phyloP scores from a whole-genome alignment of 345 rosid species.

The Pistacia atlantica region DNA sequence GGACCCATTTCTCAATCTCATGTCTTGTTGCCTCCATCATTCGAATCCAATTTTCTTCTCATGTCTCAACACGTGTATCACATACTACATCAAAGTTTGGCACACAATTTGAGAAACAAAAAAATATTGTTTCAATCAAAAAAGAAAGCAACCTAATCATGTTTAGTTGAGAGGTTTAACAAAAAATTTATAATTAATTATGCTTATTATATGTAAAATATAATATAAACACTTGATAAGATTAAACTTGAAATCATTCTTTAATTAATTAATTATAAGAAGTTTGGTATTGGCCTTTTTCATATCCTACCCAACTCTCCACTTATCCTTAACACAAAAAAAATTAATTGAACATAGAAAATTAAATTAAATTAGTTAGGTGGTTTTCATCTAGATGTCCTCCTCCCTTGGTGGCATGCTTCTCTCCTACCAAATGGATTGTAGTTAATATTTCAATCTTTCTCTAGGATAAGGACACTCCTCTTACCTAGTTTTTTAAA shows the following conservation, averaged over 20 bases:
- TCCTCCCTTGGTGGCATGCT: slow-evolving; percentile 12
- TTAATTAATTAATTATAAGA: slow-evolving; percentile 8
- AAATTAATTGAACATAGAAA: not conserved
- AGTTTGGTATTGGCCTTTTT: slow-evolving; percentile 21
- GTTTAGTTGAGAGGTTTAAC: not conserved
- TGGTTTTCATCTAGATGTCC: slow-evolving; percentile 24
- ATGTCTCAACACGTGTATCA: slow-evolving; percentile 17
- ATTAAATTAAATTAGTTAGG: slow-evolving; percentile 20
- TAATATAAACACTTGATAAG: too few relatives aligned
- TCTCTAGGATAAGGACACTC: not conserved
- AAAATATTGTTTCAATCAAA: not conserved
- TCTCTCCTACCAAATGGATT: slow-evolving; percentile 22
- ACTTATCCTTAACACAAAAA: slow-evolving; percentile 8
- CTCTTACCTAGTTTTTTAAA: not conserved
- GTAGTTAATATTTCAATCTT: not conserved
- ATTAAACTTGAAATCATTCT: too few relatives aligned
- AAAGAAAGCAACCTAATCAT: slow-evolving; percentile 4
- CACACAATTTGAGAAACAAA: not conserved
- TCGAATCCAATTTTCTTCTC: not conserved
- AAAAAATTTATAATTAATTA: too few relatives aligned
- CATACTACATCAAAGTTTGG: slow-evolving; percentile 1
- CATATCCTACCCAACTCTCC: slow-evolving; percentile 32
- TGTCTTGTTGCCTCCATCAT: slow-evolving; percentile 2
- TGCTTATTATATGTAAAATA: not conserved
- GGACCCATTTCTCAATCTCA: slow-evolving; percentile 2